Conservation (phyloP, 2,329 filamentous ascomycete species). For the Sarocladium strictum region DNA sequence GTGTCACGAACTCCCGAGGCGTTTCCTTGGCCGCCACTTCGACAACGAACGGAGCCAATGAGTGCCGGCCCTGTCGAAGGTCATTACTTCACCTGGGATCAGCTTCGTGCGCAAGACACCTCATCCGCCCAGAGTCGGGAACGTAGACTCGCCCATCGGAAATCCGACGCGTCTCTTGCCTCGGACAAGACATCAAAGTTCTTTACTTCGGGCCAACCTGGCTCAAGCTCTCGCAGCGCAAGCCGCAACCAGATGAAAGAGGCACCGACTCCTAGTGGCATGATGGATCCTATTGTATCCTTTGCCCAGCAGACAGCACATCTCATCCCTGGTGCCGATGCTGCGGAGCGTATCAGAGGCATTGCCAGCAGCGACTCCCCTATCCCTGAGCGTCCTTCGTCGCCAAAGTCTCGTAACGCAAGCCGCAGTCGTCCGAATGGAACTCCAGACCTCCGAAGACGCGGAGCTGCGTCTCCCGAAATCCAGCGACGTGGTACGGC, state of each 20-base stretch:
- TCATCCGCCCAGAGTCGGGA: not conserved
- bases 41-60: not conserved
- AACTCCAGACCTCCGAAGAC: not conserved
- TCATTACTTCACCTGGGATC: not conserved
- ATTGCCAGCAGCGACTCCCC: not conserved
- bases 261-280: not conserved
- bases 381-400: constrained; percentile 18
- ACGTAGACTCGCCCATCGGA: not conserved
- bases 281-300: not conserved
- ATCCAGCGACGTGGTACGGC: not conserved
- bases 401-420: constrained; percentile 30
- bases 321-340: not conserved
- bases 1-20: not conserved
- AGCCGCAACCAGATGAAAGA: not conserved
- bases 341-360: not conserved
- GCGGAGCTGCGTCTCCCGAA: not conserved
- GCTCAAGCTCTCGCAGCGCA: not conserved
- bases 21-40: not conserved
- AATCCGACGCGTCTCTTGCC: not conserved
- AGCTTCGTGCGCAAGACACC: not conserved
- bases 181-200: not conserved
- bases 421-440: constrained; percentile 19
- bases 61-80: not conserved
- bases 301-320: constrained; percentile 5
- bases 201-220: not conserved